These are phyloP conservation scores for Coemansia sp. DNA, from an alignment of 192 early-diverging fungal genomes.

Conservation along the genomic window DNA sequence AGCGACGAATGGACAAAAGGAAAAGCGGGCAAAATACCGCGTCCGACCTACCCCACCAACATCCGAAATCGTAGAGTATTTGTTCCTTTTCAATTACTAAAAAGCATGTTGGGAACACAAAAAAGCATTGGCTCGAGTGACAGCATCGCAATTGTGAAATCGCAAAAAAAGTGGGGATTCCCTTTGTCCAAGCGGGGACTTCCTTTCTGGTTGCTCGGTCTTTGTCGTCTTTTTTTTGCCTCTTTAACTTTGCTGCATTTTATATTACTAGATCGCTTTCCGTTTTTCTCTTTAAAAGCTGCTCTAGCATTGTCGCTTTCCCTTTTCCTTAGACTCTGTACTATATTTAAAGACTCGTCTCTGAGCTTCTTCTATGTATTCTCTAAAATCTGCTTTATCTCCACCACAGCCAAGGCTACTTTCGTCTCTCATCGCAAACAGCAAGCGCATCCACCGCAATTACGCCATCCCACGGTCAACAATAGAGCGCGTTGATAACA, in stretches of 20 bases:
- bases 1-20: too few relatives aligned
- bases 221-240: background rate
- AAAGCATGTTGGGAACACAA: too few relatives aligned
- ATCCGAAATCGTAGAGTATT: too few relatives aligned
- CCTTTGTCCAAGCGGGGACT: background rate
- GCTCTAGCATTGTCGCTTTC: background rate
- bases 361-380: background rate
- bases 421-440: background rate
- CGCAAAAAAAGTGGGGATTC: background rate
- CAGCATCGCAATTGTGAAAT: background rate
- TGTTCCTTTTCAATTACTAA: too few relatives aligned
- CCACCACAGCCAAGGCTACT: conserved; percentile 10
- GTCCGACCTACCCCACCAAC: too few relatives aligned
- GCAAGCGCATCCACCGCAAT: conserved; percentile 11
- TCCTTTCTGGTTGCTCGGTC: too few relatives aligned
- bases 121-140: too few relatives aligned
- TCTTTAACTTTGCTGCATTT: background rate
- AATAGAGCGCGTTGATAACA: conserved; percentile 17
- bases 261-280: background rate
- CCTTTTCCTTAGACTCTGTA: too few relatives aligned
- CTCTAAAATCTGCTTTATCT: background rate
- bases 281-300: background rate
- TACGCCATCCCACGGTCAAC: conserved; percentile 49
- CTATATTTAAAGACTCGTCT: background rate
- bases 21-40: too few relatives aligned